These are phyloP conservation scores for Candolleomyces eurysporus DNA, from an alignment of 768 basidiomycete genomes.

Conservation along the genomic window DNA sequence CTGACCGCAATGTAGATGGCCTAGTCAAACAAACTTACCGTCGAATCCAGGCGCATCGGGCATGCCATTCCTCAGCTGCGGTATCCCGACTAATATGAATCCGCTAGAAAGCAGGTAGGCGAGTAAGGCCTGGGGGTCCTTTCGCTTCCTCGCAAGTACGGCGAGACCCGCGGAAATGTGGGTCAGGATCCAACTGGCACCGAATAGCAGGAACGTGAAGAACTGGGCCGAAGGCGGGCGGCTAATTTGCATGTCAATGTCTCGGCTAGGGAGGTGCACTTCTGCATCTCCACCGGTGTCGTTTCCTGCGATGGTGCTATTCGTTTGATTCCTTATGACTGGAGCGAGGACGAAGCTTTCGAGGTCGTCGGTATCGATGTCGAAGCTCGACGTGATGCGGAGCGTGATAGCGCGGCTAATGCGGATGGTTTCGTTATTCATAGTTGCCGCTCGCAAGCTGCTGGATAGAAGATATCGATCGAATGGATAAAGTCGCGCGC, in stretches of 20 bases:
- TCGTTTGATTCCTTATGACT: neutral
- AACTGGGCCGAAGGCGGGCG: slow-evolving; percentile 45
- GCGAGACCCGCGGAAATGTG: slow-evolving; percentile 49
- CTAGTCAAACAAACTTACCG: slow-evolving; percentile 21
- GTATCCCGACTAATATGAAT: slow-evolving; percentile 44
- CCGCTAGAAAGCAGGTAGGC: slow-evolving; percentile 39
- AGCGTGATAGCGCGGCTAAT: slow-evolving; percentile 44
- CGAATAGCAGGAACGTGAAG: slow-evolving; percentile 46
- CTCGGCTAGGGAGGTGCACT: slow-evolving; percentile 31
- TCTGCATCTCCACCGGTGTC: neutral
- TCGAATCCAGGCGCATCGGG: slow-evolving; percentile 56
- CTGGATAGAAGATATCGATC: slow-evolving; percentile 51
- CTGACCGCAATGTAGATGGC: neutral
- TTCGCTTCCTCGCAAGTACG: slow-evolving; percentile 36
- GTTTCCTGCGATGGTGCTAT: neutral
- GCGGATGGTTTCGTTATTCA: slow-evolving; percentile 26
- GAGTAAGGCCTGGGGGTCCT: slow-evolving; percentile 27
- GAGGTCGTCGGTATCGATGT: slow-evolving; percentile 37
- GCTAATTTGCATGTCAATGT: slow-evolving; percentile 43
- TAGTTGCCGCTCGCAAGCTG: slow-evolving; percentile 41
- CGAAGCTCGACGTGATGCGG: slow-evolving; percentile 45
- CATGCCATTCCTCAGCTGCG: slow-evolving; percentile 53
- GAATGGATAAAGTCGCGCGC: slow-evolving; percentile 55
- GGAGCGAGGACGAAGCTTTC: slow-evolving; percentile 24
- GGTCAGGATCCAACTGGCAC: slow-evolving; percentile 51